These are phyloP conservation scores for Hamiltosporidium magnivora DNA, from an alignment of 371 early-diverging fungal species.

Conservation along the genomic window DNA sequence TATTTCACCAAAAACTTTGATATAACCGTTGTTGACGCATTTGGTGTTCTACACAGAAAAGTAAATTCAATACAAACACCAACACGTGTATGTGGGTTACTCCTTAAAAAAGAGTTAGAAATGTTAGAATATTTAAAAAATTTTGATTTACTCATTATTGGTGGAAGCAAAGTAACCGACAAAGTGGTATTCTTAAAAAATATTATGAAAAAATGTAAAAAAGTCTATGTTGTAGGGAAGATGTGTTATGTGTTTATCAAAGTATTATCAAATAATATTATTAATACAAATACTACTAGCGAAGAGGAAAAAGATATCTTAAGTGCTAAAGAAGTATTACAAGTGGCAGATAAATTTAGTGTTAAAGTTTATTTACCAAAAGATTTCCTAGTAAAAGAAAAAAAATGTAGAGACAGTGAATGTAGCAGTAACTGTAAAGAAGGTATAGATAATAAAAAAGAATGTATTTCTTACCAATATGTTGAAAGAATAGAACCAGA, in stretches of 20 bases:
- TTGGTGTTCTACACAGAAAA: constrained; percentile 38
- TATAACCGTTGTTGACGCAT: constrained; percentile 41
- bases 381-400: constrained; percentile 11
- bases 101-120: constrained; percentile 36
- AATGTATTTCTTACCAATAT: no score
- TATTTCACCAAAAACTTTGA: constrained; percentile 34
- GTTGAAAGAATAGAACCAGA: no score
- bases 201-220: constrained; percentile 10
- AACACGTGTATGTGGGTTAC: constrained; percentile 19
- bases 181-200: constrained; percentile 33
- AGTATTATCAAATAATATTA: constrained; percentile 13
- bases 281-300: constrained; percentile 6
- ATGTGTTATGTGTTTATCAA: constrained; percentile 7
- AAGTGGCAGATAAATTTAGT: neutral
- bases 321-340: constrained; percentile 7
- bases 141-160: constrained; percentile 44
- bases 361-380: constrained; percentile 14
- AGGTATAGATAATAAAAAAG: no score
- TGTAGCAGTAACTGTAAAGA: no score
- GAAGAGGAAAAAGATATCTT: constrained; percentile 4
- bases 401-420: neutral
- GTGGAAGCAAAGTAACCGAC: constrained; percentile 45
- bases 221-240: constrained; percentile 34
- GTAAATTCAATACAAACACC: constrained; percentile 29
- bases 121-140: constrained; percentile 9